A percentile compares a stretch with the other conserved stretches of the same genome.
phyloP scores from a whole-genome alignment of 2,329 filamentous ascomycete genomes.

The Hypoxylon sp. region DNA sequence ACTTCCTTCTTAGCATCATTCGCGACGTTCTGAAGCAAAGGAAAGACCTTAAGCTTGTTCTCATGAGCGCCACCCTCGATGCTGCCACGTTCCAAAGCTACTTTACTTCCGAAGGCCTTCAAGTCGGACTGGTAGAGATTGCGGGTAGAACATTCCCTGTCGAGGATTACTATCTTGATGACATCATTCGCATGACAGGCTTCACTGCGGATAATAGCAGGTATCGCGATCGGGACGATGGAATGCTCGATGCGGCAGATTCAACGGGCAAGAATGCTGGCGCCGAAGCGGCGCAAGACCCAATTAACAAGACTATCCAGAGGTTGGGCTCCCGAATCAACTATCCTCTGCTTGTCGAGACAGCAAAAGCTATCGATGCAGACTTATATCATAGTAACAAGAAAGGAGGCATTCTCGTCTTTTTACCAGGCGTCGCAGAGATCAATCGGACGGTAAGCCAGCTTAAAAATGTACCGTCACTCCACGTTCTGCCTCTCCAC shows the following conservation, averaged over 20 bases:
- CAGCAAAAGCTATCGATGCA: slow-evolving; percentile 83
- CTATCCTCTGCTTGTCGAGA: slow-evolving; percentile 85
- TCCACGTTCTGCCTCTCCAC: slow-evolving; percentile 89
- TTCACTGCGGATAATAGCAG: slow-evolving; percentile 63
- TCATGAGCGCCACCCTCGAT: slow-evolving; percentile 97
- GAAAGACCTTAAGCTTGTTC: slow-evolving; percentile 85
- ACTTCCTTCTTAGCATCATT: slow-evolving; percentile 90
- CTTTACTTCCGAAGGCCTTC: slow-evolving; percentile 75
- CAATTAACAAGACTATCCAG: slow-evolving; percentile 77
- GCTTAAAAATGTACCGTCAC: slow-evolving; percentile 69
- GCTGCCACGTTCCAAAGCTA: slow-evolving; percentile 87
- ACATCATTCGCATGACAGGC: slow-evolving; percentile 83
- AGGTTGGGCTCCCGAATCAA: slow-evolving; percentile 87
- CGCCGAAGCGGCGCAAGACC: slow-evolving; percentile 60
- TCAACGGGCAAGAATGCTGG: slow-evolving; percentile 49
- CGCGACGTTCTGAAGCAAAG: slow-evolving; percentile 81
- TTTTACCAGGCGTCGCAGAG: slow-evolving; percentile 91
- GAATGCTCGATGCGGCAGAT: slow-evolving; percentile 55
- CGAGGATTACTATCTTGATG: slow-evolving; percentile 88
- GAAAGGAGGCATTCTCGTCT: slow-evolving; percentile 92
- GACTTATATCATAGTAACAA: slow-evolving; percentile 74
- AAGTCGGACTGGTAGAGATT: slow-evolving; percentile 87
- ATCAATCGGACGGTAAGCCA: slow-evolving; percentile 84
- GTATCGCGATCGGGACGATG: slow-evolving; percentile 48
- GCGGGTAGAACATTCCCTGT: slow-evolving; percentile 91